phyloP scores from a whole-genome alignment of 495 filamentous ascomycete species.

The Amniculicola lignicola region DNA sequence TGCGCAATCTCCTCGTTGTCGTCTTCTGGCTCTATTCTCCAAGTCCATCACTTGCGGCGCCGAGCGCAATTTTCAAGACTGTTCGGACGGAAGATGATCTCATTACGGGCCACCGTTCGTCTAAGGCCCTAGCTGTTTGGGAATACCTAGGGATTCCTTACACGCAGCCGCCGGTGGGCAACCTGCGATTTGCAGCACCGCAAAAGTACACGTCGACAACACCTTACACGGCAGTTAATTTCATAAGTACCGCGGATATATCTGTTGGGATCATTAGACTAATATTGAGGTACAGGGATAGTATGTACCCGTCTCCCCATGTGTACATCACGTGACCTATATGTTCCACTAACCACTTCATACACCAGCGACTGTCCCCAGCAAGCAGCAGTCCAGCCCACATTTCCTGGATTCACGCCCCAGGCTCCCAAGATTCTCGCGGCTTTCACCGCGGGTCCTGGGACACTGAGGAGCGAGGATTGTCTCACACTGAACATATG shows the following conservation, averaged over 20 bases:
- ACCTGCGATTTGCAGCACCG: background rate
- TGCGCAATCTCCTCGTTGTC: background rate
- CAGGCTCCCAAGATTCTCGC: background rate
- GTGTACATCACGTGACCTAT: too few species aligned
- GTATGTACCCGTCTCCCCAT: too few species aligned
- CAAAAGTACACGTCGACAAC: background rate
- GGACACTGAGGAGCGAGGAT: background rate
- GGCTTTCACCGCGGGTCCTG: background rate
- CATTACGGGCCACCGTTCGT: background rate
- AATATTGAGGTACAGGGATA: too few species aligned
- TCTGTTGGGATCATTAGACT: too few species aligned
- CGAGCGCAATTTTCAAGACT: background rate
- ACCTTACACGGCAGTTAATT: background rate
- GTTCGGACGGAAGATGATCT: background rate
- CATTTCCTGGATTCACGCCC: background rate
- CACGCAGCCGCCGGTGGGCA: background rate
- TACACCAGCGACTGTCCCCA: background rate
- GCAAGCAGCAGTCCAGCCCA: background rate
- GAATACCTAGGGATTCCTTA: constrained; percentile 5
- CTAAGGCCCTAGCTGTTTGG: background rate
- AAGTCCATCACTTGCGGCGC: background rate
- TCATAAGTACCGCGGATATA: background rate
- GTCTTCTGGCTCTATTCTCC: background rate
- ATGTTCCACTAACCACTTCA: too few species aligned
- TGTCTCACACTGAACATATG: constrained; percentile 13